Evolutionary conservation across 2,329 filamentous ascomycete species (phyloP), one percentile per base, ranked within the genome.

Genomic region (Aspergillus uvarum): DNA sequence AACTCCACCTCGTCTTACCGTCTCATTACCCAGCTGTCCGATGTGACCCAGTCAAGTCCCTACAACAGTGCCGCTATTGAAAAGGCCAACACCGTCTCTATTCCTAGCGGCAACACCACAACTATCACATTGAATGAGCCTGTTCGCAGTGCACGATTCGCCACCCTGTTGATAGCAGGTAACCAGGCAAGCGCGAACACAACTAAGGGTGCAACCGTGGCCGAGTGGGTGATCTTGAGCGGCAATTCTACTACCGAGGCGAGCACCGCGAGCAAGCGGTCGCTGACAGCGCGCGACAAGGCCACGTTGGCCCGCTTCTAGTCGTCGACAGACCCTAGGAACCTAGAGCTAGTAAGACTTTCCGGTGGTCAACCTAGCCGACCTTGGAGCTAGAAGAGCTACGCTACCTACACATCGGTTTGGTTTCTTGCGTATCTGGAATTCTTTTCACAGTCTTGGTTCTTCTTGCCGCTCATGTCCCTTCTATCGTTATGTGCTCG

Each of bases 181-280:
- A 80, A 80, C 60, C 76, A 79, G 54, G 77, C 67, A 5, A 59
- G 65, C n/a, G 68, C 70, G 6, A 69, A 72, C 31, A 74, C 76
- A 59, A 75, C 75, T 3, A 75, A 73, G 5, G 80, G 80, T 3
- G 79, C 79, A 5, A 81, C 75, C 5, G 78, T 82, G 8, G 79
- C 79, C 1, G 80, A 81, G 60, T 82, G 78, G 77, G 77, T 73
- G 10, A 79, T 82, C 58, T 64, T 82, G 53, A 73, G 70, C 19
- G 22, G 22, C 10, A 55, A 2, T 59, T 64, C 38, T 31, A 44
- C 12, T 47, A 60, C 51, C 24, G 42, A 24, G 3, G 8, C 4
- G 29, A 42, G 14, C 2, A 57, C 19, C n/a, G 7, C 52, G n/a
- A 31, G 26, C 24, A 29, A 55, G 47, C 50, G 51, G 14, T 24